phyloP scores from a whole-genome alignment of 139 green algal species.

The Tetradesmus obliquus region DNA sequence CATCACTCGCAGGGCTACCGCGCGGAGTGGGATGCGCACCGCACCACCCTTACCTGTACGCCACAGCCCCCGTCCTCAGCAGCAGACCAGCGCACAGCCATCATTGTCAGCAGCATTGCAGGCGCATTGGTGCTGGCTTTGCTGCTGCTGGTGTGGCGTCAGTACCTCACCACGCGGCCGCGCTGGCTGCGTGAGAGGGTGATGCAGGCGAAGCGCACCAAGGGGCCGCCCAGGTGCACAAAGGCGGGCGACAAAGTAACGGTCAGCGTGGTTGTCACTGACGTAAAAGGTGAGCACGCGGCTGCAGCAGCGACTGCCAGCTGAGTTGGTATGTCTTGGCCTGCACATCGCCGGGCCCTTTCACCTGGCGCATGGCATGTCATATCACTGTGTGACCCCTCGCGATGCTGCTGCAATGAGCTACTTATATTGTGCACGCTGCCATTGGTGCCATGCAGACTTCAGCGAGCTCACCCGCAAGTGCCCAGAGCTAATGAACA shows the following conservation, averaged over 20 bases:
- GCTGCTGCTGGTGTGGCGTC: constrained; percentile 9
- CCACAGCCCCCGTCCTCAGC: neutral
- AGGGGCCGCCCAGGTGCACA: constrained; percentile 16
- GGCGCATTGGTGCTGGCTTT: neutral
- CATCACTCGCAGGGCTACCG: neutral
- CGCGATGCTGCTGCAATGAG: too few relatives aligned
- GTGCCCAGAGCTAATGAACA: constrained; percentile 32
- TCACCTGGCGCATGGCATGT: too few relatives aligned
- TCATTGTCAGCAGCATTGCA: neutral
- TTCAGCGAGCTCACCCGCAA: constrained; percentile 19
- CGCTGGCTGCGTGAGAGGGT: constrained; percentile 33
- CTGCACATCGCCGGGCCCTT: too few relatives aligned
- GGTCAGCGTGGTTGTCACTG: constrained; percentile 41
- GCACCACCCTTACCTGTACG: neutral
- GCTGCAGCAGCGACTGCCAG: too few relatives aligned
- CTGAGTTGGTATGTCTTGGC: too few relatives aligned
- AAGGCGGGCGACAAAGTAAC: constrained; percentile 34
- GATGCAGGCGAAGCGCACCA: constrained; percentile 25
- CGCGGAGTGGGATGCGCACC: neutral
- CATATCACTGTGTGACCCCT: too few relatives aligned
- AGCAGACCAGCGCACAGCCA: neutral
- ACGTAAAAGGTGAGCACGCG: constrained; percentile 5
- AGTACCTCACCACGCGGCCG: constrained; percentile 27
- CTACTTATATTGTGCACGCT: neutral
- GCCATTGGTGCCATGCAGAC: neutral